Percentiles rank a stretch among this genome's conserved stretches.
Conservation (phyloP, 352 stramenopile genomes). For the Phytophthora sp. region DNA sequence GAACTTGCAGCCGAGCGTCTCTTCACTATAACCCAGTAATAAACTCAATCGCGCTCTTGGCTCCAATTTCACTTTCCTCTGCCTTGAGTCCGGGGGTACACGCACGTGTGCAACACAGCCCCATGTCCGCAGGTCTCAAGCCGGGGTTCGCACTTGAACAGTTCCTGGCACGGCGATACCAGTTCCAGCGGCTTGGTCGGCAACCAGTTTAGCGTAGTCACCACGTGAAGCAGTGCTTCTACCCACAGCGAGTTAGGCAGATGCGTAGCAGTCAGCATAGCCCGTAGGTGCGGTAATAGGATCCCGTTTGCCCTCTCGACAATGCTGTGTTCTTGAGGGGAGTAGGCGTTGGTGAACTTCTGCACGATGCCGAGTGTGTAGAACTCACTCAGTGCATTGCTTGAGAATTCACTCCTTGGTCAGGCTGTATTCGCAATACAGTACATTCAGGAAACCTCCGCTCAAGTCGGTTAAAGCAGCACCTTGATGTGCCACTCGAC, state of each 20-base stretch:
- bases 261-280: not conserved
- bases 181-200: not conserved
- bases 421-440: constrained; percentile 18
- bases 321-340: not conserved
- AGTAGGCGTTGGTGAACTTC: not conserved
- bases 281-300: not conserved
- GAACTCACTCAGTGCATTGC: not conserved
- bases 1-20: not conserved
- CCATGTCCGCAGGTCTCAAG: not conserved
- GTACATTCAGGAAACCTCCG: too few species aligned
- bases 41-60: not conserved
- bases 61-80: constrained; percentile 3
- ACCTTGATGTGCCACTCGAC: constrained; percentile 1
- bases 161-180: not conserved
- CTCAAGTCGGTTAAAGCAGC: too few species aligned
- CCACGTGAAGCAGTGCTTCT: not conserved
- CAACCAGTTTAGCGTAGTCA: not conserved
- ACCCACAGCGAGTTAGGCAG: not conserved
- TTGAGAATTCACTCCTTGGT: not conserved
- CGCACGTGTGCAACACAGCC: not conserved
- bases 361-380: not conserved
- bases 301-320: not conserved
- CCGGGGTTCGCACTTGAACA: not conserved
- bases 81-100: not conserved
- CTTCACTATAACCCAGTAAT: not conserved